Conservation (phyloP, 2,329 filamentous ascomycete species). For the Scolecobasidium constrictum region DNA sequence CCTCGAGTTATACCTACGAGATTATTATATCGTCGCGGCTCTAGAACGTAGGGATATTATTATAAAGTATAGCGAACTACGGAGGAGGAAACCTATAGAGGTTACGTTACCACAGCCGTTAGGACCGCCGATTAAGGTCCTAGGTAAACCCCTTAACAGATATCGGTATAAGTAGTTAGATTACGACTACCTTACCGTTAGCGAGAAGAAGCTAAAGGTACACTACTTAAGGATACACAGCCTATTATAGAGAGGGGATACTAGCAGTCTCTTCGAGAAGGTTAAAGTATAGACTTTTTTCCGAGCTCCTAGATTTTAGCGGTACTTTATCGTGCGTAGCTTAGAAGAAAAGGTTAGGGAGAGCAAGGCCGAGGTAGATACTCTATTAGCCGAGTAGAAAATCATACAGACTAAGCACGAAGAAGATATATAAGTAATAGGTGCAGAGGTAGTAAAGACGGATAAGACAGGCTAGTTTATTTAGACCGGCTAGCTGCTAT, state of each 20-base stretch:
- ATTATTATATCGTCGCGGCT: not conserved
- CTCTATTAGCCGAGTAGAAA: conserved; percentile 1
- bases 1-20: not conserved
- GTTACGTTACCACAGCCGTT: not conserved
- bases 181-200: not conserved
- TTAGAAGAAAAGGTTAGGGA: not conserved
- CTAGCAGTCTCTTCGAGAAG: not conserved
- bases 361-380: conserved; percentile 1
- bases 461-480: conserved; percentile 13
- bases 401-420: not conserved
- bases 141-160: not conserved
- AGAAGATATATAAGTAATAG: conserved; percentile 8
- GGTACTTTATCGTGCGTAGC: conserved; percentile 11
- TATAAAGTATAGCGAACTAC: not conserved
- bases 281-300: conserved; percentile 13
- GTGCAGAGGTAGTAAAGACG: conserved; percentile 10
- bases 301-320: conserved; percentile 9
- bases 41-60: not conserved
- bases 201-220: not conserved
- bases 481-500: conserved; percentile 10
- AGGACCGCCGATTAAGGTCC: not conserved
- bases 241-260: not conserved
- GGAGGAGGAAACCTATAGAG: not conserved
- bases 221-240: not conserved
- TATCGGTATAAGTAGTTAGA: not conserved